Evolutionary conservation across 495 filamentous ascomycete species (phyloP).

Genomic region (Letharia lupina): DNA sequence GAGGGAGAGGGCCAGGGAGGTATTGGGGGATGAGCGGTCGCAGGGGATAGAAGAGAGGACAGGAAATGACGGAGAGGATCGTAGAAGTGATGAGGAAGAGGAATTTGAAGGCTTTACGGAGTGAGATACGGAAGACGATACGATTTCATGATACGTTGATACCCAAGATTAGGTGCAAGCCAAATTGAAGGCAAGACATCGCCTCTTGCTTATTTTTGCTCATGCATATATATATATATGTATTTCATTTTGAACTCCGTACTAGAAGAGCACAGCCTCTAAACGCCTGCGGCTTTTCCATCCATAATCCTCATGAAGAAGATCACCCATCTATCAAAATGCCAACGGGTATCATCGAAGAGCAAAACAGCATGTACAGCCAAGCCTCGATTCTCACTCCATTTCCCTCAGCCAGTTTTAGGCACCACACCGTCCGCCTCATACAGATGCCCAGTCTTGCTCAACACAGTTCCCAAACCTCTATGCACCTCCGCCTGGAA

Average conservation of each 20-base stretch:
- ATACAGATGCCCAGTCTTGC: constrained; percentile 59
- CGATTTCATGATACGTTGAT: not conserved
- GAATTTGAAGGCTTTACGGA: constrained; percentile 75
- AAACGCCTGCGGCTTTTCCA: constrained; percentile 5
- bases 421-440: constrained; percentile 53
- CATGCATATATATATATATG: not conserved
- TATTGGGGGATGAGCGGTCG: constrained; percentile 67
- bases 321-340: not conserved
- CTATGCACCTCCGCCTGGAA: constrained; percentile 87
- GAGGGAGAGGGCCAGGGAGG: constrained; percentile 59
- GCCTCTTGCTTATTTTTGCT: not conserved
- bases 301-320: not conserved
- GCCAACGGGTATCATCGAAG: constrained; percentile 14
- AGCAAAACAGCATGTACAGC: not conserved
- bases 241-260: not conserved
- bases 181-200: not conserved
- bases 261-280: not conserved
- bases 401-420: not conserved
- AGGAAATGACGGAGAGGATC: constrained; percentile 23
- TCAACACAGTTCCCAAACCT: constrained; percentile 75
- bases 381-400: not conserved
- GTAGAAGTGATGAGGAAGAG: constrained; percentile 41
- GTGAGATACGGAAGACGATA: constrained; percentile 4
- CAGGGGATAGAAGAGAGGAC: constrained; percentile 35
- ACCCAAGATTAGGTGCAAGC: not conserved